Evolutionary conservation across 169 alveolate species (phyloP).

Genomic region (Plasmodium malariae): DNA sequence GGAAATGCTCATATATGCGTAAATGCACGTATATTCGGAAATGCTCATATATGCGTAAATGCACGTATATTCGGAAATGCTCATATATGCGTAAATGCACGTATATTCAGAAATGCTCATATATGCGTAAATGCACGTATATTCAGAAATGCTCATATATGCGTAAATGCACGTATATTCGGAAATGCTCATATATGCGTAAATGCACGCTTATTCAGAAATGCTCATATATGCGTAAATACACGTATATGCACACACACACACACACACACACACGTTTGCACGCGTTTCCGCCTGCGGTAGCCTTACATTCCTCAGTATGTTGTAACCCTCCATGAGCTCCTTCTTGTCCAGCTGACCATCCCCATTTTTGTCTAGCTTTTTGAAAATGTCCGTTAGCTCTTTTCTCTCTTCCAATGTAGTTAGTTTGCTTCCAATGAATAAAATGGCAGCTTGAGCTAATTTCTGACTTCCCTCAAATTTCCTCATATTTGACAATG

Average conservation of each 20-base stretch:
- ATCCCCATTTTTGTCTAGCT: conserved; percentile 93
- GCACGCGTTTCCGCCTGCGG: conserved; percentile 16
- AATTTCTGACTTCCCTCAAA: conserved; percentile 89
- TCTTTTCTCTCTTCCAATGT: conserved; percentile 91
- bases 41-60: no score
- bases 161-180: not conserved
- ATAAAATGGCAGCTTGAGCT: conserved; percentile 91
- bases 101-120: no score
- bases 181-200: not conserved
- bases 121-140: no score
- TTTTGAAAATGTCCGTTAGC: conserved; percentile 89
- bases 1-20: no score
- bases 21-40: no score
- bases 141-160: no score
- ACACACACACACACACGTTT: not conserved
- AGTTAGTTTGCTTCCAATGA: conserved; percentile 90
- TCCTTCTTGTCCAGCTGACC: conserved; percentile 90
- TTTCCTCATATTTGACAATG: conserved; percentile 88
- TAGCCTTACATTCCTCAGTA: conserved; percentile 79
- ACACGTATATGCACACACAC: not conserved
- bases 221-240: not conserved
- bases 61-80: no score
- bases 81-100: no score
- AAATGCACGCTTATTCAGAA: not conserved
- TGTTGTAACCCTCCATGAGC: conserved; percentile 87